A percentile compares a stretch with the other conserved stretches of the same genome.
phyloP scores from a whole-genome alignment of 2,329 filamentous ascomycete species.

The Cordyceps pruinosa region DNA sequence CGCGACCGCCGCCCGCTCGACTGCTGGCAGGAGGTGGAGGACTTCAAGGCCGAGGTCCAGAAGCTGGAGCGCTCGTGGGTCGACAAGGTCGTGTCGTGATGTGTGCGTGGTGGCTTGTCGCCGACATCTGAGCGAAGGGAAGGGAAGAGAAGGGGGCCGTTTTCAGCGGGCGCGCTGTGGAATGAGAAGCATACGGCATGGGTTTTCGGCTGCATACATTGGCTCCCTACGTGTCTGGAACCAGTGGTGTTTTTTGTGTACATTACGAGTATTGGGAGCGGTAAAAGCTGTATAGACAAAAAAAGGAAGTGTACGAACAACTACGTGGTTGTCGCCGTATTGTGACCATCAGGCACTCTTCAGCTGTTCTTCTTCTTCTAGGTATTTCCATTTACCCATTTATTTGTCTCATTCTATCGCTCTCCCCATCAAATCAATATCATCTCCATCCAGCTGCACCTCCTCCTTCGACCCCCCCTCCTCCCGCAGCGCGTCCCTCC shows the following conservation, averaged over 20 bases:
- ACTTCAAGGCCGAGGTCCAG: constrained; percentile 83
- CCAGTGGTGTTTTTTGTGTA: constrained; percentile 20
- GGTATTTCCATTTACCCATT: no score
- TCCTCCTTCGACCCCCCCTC: constrained; percentile 13
- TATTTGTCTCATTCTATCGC: background rate
- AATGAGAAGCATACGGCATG: background rate
- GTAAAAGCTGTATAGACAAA: constrained; percentile 25
- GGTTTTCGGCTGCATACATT: background rate
- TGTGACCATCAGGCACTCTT: background rate
- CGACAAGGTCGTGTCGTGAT: constrained; percentile 61
- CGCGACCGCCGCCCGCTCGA: constrained; percentile 85
- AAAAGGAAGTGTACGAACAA: constrained; percentile 20
- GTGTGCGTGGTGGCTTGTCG: no score
- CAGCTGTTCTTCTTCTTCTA: background rate
- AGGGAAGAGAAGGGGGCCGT: constrained; percentile 15
- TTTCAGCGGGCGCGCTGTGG: background rate
- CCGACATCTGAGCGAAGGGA: no score
- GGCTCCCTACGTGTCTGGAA: background rate
- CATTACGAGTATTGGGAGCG: constrained; percentile 26
- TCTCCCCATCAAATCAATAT: background rate
- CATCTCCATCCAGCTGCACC: constrained; percentile 13
- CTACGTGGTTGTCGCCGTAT: background rate
- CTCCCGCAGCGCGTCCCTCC: constrained; percentile 36
- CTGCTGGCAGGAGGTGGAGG: constrained; percentile 90
- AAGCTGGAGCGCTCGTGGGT: constrained; percentile 83